Evolutionary conservation across 2,329 filamentous ascomycete genomes (phyloP), one percentile per base, ranked within the genome.

Genomic region (Alternaria alternata): DNA sequence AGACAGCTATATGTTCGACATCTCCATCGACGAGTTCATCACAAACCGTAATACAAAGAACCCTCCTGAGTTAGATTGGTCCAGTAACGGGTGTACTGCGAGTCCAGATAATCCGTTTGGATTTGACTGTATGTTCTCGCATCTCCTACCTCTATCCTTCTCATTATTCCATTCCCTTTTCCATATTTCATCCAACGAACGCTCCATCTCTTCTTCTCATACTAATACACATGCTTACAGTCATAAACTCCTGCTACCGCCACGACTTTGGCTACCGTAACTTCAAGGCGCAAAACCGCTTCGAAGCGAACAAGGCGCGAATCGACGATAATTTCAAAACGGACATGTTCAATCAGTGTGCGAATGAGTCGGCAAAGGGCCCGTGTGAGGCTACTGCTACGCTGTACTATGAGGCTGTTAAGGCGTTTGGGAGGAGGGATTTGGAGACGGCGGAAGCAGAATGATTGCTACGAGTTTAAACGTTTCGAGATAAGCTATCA

Each of bases 201-300:
- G 9, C 30, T 54, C 22, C 12, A 18, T 26, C 38, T 14, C 16
- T n/a, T 38, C 16, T 30, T 34, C n/a, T 24, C 7, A 5, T 11
- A 24, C 49, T 42, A 3, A 36, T 12, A 36, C 1, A 7, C 14
- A 41, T n/a, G 8, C n/a, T 16, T 4, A 22, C 20, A 69, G 66
- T 79, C 62, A 43, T 67, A 22, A 32, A 61, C 22, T 62, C 63
- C 1, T 73, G 71, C 76, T 73, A 84, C 59, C 83, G 86, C 7
- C 85, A 88, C 61, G 86, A 87, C 67, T 87, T 87, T 70, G 85
- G 84, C 5, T 73, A 75, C 61, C 75, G 80, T 18, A 87, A 88
- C 75, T 87, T 81, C 70, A 83, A 84, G 52, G 57, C 53, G 2
- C 84, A 87, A 67, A 72, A 54, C 2, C 81, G 85, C 3, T 85